phyloP scores from a whole-genome alignment of 2,329 filamentous ascomycete genomes.

The Pseudogymnoascus sp. region DNA sequence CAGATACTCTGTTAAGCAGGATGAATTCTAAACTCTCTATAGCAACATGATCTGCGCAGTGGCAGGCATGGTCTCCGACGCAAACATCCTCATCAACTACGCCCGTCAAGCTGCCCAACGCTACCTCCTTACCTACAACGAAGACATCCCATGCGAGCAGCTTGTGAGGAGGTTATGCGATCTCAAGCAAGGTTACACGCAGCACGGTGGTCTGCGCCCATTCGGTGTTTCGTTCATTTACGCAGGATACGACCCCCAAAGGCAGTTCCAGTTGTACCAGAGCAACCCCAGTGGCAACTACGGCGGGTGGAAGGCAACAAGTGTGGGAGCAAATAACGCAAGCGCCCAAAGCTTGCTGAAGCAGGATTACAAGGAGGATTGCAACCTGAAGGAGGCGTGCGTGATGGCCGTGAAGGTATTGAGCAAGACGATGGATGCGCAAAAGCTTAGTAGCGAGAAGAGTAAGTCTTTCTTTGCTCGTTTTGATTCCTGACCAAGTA shows the following conservation, averaged over 20 bases:
- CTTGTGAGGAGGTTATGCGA: constrained; percentile 94
- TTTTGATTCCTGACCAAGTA: background rate
- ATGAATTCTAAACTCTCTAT: constrained; percentile 13
- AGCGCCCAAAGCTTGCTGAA: constrained; percentile 95
- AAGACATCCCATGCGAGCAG: constrained; percentile 99
- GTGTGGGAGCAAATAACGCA: constrained; percentile 94
- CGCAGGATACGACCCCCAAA: constrained; percentile 90
- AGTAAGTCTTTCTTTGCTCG: constrained; percentile 49
- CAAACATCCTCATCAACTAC: constrained; percentile 99
- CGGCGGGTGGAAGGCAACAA: constrained; percentile 98
- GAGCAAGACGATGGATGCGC: constrained; percentile 99
- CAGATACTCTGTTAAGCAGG: background rate
- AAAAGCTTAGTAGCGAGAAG: constrained; percentile 98
- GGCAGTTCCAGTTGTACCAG: constrained; percentile 97
- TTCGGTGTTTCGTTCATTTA: constrained; percentile 99
- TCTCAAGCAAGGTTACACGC: constrained; percentile 97
- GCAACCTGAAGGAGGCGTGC: constrained; percentile 90
- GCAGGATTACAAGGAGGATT: constrained; percentile 99
- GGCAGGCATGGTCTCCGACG: constrained; percentile 97
- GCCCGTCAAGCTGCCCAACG: constrained; percentile 93
- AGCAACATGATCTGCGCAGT: constrained; percentile 99
- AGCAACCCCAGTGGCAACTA: constrained; percentile 99
- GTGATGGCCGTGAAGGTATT: constrained; percentile 96
- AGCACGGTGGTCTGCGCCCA: constrained; percentile 94
- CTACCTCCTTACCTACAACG: constrained; percentile 98